Conservation (phyloP, 768 basidiomycete species). For the Lactifluus piperatus region DNA sequence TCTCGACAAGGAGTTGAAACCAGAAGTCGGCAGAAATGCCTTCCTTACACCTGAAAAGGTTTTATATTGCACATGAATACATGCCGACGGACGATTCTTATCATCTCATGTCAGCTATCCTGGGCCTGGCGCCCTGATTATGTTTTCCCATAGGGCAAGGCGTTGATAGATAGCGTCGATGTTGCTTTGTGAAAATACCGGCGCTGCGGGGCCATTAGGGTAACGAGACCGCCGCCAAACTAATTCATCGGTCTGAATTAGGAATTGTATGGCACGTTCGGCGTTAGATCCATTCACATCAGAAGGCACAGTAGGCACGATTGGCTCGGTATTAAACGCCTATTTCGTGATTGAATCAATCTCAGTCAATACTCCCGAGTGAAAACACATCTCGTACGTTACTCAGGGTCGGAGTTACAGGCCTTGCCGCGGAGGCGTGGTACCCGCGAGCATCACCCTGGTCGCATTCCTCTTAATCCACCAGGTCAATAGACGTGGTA, state of each 20-base stretch:
- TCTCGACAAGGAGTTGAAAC: not conserved
- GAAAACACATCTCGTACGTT: conserved; percentile 4
- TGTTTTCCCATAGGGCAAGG: conserved; percentile 19
- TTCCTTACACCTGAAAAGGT: not conserved
- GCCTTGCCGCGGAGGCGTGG: not conserved
- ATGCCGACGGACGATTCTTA: not conserved
- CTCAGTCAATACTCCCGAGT: not conserved
- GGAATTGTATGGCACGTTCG: conserved; percentile 17
- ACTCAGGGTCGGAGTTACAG: not conserved
- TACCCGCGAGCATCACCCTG: not conserved
- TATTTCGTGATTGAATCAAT: conserved; percentile 3
- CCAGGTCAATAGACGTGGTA: not conserved
- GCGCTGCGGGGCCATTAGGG: conserved; percentile 5
- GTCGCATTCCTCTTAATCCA: not conserved
- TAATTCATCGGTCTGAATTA: conserved; percentile 17
- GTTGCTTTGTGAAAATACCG: conserved; percentile 17
- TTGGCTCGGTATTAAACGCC: not conserved
- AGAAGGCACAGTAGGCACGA: not conserved
- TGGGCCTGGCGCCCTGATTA: conserved; percentile 15
- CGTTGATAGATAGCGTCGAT: conserved; percentile 15
- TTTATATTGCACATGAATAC: not conserved
- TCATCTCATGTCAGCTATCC: not conserved
- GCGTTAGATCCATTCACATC: not conserved
- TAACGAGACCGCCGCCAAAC: conserved; percentile 19
- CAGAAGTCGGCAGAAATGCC: not conserved